Conservation (phyloP, 345 rosid species). For the Odontarrhena argentea region DNA sequence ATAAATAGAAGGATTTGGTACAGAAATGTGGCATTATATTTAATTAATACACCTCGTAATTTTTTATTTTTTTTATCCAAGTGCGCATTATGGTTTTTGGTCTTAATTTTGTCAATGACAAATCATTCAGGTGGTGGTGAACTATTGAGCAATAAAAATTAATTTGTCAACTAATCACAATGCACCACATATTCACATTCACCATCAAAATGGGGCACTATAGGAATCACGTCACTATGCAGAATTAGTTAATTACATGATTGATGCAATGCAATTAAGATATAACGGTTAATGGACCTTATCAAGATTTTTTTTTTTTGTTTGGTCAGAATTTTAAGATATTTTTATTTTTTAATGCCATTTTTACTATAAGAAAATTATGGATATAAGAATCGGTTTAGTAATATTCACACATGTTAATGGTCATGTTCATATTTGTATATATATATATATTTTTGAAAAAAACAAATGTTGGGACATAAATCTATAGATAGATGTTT, state of each 20-base stretch:
- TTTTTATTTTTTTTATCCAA: neutral
- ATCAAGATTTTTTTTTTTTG: neutral
- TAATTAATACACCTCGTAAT: neutral
- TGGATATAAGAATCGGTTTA: no score
- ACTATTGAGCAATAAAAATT: neutral
- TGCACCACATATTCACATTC: constrained; percentile 33
- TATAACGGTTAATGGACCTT: constrained; percentile 5
- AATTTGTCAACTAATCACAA: constrained; percentile 15
- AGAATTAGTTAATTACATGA: neutral
- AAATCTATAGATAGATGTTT: no score
- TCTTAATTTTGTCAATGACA: neutral
- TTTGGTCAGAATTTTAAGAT: no score
- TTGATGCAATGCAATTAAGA: constrained; percentile 14
- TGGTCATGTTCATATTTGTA: no score
- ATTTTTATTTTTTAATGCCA: neutral
- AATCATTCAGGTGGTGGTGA: constrained; percentile 29
- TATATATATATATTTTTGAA: no score
- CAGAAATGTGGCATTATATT: neutral
- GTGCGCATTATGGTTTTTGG: constrained; percentile 6
- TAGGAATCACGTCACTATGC: constrained; percentile 11
- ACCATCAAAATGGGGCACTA: constrained; percentile 25
- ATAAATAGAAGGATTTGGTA: constrained; percentile 5
- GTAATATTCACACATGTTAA: no score
- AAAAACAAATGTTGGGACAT: no score
- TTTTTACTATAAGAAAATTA: no score